These are phyloP conservation scores for Mycena chlorophos DNA, from an alignment of 768 basidiomycete species.

Conservation along the genomic window DNA sequence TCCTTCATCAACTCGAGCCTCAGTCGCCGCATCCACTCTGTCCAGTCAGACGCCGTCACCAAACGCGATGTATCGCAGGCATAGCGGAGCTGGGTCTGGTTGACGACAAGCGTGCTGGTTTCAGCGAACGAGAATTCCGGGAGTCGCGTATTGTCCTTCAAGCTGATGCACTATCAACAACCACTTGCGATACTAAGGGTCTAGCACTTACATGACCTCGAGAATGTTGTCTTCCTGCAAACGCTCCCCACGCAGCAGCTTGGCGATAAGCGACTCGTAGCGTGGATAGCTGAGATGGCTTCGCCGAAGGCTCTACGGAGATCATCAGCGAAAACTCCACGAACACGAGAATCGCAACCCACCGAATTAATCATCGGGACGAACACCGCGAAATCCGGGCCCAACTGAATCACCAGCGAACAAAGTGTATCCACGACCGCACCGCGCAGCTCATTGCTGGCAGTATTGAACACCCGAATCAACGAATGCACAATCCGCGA, in stretches of 20 bases:
- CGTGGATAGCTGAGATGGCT: conserved; percentile 76
- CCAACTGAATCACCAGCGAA: conserved; percentile 88
- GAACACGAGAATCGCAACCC: conserved; percentile 17
- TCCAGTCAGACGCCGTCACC: conserved; percentile 84
- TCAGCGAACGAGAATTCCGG: conserved; percentile 82
- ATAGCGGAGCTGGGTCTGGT: conserved; percentile 95
- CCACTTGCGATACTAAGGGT: not conserved
- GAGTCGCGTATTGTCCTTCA: conserved; percentile 59
- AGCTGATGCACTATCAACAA: conserved; percentile 29
- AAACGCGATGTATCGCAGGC: conserved; percentile 90
- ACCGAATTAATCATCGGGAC: conserved; percentile 97
- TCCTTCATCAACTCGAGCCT: conserved; percentile 97
- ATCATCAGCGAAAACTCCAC: not conserved
- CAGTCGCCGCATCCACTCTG: conserved; percentile 91
- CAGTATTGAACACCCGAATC: conserved; percentile 75
- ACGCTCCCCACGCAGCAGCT: conserved; percentile 88
- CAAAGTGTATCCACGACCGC: conserved; percentile 93
- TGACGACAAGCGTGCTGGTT: conserved; percentile 85
- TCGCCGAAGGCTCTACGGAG: conserved; percentile 64
- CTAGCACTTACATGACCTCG: conserved; percentile 57
- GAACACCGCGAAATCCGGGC: conserved; percentile 96
- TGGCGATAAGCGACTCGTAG: conserved; percentile 87
- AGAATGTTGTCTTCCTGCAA: conserved; percentile 78
- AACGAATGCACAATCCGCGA: conserved; percentile 96
- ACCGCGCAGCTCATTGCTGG: conserved; percentile 76